Percentiles rank a stretch among this genome's conserved stretches.
Conservation (phyloP, 164 flowering plant genomes). For the Sedum album region DNA sequence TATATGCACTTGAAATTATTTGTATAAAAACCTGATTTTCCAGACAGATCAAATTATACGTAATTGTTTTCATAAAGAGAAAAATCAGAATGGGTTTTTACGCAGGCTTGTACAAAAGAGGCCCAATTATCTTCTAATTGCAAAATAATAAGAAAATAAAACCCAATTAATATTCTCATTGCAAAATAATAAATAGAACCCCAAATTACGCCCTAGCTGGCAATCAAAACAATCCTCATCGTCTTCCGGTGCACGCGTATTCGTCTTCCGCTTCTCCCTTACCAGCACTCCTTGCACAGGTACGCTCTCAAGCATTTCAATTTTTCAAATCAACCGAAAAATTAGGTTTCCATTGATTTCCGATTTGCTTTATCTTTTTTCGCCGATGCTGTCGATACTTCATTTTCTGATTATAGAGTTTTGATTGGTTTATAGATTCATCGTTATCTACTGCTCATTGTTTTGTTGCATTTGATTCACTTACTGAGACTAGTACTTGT, state of each 20-base stretch:
- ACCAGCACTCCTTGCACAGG: not conserved
- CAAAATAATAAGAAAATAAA: not conserved
- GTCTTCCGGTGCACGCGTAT: not conserved
- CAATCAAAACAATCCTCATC: not conserved
- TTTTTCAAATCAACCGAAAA: not conserved
- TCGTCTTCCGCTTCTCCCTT: not conserved
- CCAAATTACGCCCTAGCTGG: conserved; percentile 1
- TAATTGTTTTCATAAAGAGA: too few species aligned
- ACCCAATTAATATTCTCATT: not conserved
- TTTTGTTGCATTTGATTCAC: not conserved
- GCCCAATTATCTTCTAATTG: too few species aligned
- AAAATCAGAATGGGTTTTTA: too few species aligned
- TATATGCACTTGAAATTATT: too few species aligned
- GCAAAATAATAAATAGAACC: not conserved
- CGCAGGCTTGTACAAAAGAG: too few species aligned
- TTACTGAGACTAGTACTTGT: not conserved
- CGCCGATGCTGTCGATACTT: not conserved
- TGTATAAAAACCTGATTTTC: too few species aligned
- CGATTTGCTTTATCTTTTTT: not conserved
- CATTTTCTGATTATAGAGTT: not conserved
- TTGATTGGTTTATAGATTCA: not conserved
- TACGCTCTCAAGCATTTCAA: not conserved
- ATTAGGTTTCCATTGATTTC: not conserved
- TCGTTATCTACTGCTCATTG: not conserved
- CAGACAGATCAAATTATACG: too few species aligned